These are phyloP conservation scores for Syncephalis fuscata DNA, from an alignment of 371 early-diverging fungal species.

Conservation along the genomic window DNA sequence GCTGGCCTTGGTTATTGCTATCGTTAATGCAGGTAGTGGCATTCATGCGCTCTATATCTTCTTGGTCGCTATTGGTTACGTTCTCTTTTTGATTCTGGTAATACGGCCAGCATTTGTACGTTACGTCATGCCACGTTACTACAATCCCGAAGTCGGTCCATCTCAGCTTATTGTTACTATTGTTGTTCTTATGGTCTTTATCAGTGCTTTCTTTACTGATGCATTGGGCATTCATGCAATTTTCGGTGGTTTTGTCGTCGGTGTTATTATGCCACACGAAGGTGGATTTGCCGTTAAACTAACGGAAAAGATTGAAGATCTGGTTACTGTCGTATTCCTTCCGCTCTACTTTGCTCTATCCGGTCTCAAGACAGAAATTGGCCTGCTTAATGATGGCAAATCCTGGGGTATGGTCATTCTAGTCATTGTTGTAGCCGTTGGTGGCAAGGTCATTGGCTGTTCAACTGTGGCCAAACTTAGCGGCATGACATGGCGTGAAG, in stretches of 20 bases:
- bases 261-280: constrained; percentile 75
- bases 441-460: constrained; percentile 84
- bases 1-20: constrained; percentile 63
- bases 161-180: constrained; percentile 44
- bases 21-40: constrained; percentile 41
- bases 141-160: constrained; percentile 33
- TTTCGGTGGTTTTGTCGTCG: constrained; percentile 85
- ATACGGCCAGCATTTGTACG: constrained; percentile 24
- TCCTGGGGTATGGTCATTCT: constrained; percentile 68
- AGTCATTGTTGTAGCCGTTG: constrained; percentile 54
- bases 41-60: constrained; percentile 55
- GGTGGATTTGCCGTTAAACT: constrained; percentile 70
- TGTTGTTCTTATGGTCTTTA: constrained; percentile 35
- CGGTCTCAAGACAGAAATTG: constrained; percentile 77
- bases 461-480: constrained; percentile 42
- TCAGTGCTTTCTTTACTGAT: constrained; percentile 67
- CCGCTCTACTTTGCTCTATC: constrained; percentile 86
- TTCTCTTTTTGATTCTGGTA: constrained; percentile 30
- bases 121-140: constrained; percentile 21
- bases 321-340: constrained; percentile 68
- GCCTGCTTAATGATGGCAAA: constrained; percentile 39
- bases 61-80: constrained; percentile 31
- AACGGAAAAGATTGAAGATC: constrained; percentile 84
- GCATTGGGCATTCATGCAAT: constrained; percentile 80
- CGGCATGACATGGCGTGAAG: constrained; percentile 65